These are phyloP conservation scores for Eucalyptus leucophloia DNA, from an alignment of 345 rosid species.

Conservation along the genomic window DNA sequence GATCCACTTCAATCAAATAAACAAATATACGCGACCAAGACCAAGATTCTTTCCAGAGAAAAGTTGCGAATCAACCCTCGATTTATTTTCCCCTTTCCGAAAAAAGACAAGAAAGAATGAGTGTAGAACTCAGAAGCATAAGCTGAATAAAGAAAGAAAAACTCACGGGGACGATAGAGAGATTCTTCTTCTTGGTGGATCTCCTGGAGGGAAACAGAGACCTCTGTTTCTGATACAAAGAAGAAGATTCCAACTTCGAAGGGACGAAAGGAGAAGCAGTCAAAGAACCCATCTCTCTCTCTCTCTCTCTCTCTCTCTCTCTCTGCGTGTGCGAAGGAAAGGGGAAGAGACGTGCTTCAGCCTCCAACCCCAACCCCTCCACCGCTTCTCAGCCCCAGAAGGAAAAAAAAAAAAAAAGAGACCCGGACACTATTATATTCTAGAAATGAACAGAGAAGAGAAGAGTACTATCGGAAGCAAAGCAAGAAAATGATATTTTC, in stretches of 20 bases:
- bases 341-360: neutral
- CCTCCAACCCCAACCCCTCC: neutral
- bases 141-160: neutral
- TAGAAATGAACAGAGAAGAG: neutral
- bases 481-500: neutral
- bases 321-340: neutral
- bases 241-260: conserved; percentile 24
- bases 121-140: neutral
- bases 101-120: neutral
- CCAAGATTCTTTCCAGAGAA: neutral
- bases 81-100: neutral
- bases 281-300: conserved; percentile 31
- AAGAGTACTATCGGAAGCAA: neutral
- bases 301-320: neutral
- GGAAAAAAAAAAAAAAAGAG: neutral
- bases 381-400: neutral
- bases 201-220: conserved; percentile 24
- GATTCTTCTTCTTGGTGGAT: conserved; percentile 30
- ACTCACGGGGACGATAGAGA: conserved; percentile 44
- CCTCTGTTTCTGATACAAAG: conserved; percentile 13
- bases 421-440: neutral
- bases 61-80: neutral
- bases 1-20: neutral
- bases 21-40: neutral
- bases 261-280: conserved; percentile 24